phyloP scores from a whole-genome alignment of 2,329 filamentous ascomycete species.

The Trichoderma harzianum region DNA sequence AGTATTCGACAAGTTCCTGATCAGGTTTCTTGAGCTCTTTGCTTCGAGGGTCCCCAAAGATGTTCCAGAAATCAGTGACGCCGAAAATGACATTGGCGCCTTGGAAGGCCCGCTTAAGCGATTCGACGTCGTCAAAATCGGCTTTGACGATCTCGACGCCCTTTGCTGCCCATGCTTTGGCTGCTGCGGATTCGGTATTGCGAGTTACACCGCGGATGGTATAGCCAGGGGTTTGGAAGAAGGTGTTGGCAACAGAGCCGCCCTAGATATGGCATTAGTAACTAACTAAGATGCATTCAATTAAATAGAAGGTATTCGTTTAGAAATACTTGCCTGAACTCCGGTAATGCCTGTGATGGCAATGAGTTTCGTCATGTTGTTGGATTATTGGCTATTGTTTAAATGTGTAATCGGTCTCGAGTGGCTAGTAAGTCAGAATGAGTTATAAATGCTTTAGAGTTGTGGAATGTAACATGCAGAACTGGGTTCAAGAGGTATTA shows the following conservation, averaged over 20 bases:
- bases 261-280: background rate
- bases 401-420: background rate
- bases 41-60: background rate
- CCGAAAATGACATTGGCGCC: background rate
- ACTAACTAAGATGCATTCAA: background rate
- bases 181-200: background rate
- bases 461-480: background rate
- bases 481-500: background rate
- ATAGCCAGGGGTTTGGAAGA: background rate
- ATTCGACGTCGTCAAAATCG: background rate
- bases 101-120: background rate
- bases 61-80: background rate
- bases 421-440: background rate
- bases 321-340: background rate
- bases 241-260: background rate
- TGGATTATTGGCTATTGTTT: background rate
- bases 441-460: background rate
- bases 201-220: background rate
- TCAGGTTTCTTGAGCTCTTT: background rate
- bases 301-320: background rate
- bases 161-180: background rate
- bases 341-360: background rate
- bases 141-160: background rate
- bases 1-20: background rate
- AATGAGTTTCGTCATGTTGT: background rate